Evolutionary conservation across 805 yeast genomes (phyloP).

Genomic region (Kodamaea kakaduensis): DNA sequence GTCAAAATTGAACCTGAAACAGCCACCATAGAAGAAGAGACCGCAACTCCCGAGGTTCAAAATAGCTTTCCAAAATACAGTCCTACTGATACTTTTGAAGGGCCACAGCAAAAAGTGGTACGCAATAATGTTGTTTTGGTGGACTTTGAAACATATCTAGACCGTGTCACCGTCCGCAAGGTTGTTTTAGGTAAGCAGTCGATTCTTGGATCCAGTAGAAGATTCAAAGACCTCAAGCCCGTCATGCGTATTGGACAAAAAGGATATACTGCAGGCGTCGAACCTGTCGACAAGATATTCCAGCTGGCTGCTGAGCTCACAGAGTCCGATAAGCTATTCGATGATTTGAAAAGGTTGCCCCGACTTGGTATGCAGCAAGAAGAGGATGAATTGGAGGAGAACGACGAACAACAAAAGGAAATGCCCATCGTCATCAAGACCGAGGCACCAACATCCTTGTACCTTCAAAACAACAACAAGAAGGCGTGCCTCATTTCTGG

Average conservation of each 20-base stretch:
- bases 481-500: slow-evolving; percentile 75
- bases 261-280: slow-evolving; percentile 25
- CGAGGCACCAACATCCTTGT: slow-evolving; percentile 70
- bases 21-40: too few relatives aligned
- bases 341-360: slow-evolving; percentile 47
- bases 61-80: too few relatives aligned
- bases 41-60: too few relatives aligned
- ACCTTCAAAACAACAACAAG: slow-evolving; percentile 58
- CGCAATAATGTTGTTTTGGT: slow-evolving; percentile 53
- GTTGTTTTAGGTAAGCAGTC: slow-evolving; percentile 63
- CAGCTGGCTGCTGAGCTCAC: slow-evolving; percentile 30
- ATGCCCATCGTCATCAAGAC: slow-evolving; percentile 50
- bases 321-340: slow-evolving; percentile 38
- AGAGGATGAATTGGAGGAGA: slow-evolving; percentile 43
- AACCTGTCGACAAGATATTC: slow-evolving; percentile 27
- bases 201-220: slow-evolving; percentile 45
- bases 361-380: slow-evolving; percentile 56
- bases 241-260: slow-evolving; percentile 36
- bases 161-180: slow-evolving; percentile 24
- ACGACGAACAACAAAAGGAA: slow-evolving; percentile 36
- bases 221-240: slow-evolving; percentile 54
- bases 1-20: not conserved
- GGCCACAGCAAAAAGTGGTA: slow-evolving; percentile 63
- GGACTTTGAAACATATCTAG: slow-evolving; percentile 38
- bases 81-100: slow-evolving; percentile 41